Conservation (phyloP, 2,329 filamentous ascomycete species). For the Pseudonectria buxi region DNA sequence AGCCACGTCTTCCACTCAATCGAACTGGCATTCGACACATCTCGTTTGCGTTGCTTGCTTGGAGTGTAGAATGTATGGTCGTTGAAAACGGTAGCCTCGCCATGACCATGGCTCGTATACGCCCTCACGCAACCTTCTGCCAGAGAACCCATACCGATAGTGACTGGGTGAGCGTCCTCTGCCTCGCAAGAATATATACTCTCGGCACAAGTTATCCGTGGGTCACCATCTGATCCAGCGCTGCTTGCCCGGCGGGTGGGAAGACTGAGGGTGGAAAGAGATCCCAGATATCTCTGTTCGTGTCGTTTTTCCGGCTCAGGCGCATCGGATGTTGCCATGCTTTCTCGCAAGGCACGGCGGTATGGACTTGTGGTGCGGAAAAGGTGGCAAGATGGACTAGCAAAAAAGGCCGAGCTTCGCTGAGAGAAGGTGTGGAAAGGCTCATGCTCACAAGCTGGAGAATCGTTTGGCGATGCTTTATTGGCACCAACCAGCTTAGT, state of each 20-base stretch:
- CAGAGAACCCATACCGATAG: background rate
- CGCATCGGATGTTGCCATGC: slow-evolving; percentile 33
- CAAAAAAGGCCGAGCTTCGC: slow-evolving; percentile 44
- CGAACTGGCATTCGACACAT: slow-evolving; percentile 38
- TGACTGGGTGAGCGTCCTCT: slow-evolving; percentile 13
- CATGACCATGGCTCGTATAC: slow-evolving; percentile 2
- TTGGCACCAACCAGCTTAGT: background rate
- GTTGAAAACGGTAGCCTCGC: slow-evolving; percentile 2
- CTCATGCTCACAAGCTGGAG: slow-evolving; percentile 6
- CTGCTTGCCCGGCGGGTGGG: slow-evolving; percentile 34
- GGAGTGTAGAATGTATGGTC: slow-evolving; percentile 11
- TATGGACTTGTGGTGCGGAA: slow-evolving; percentile 52
- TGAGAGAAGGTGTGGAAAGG: slow-evolving; percentile 28
- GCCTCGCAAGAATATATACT: slow-evolving; percentile 41
- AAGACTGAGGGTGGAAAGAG: slow-evolving; percentile 33
- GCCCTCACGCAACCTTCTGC: background rate
- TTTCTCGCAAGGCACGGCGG: slow-evolving; percentile 43
- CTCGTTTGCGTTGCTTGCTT: slow-evolving; percentile 25
- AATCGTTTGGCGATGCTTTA: slow-evolving; percentile 1
- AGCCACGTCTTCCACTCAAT: slow-evolving; percentile 51
- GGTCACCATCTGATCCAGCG: slow-evolving; percentile 32
- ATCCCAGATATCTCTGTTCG: slow-evolving; percentile 33
- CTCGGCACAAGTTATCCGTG: slow-evolving; percentile 35
- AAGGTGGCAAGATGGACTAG: slow-evolving; percentile 43
- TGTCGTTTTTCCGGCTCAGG: slow-evolving; percentile 17